Evolutionary conservation across 129 eudicot genomes (phyloP), one percentile per base, ranked within the genome.

Genomic region (Mikania micrantha): DNA sequence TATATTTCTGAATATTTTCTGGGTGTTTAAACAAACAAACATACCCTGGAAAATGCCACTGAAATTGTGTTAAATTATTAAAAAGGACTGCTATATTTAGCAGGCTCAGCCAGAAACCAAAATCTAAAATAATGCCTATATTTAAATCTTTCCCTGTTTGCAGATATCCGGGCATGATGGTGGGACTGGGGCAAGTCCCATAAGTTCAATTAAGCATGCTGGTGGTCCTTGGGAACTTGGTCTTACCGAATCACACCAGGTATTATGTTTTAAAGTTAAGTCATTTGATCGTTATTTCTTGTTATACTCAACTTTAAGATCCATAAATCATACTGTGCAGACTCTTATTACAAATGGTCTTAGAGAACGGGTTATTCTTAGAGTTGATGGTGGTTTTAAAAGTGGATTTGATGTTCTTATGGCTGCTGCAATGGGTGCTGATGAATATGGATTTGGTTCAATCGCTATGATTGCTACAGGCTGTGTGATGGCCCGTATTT

Each of bases 211-310:
- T 66, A 94, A 94, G 84, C 99, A 94, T 78, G 99, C 99, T 68
- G 99, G 99, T 49, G 99, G 99, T 76, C 99, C 99, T 81, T 94
- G 99, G 99, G 99, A 94, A 72, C 97, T 94, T 50, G 99, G 99
- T 74, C 85, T 94, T 70, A 89, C 99, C 1, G 99, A 94, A 78
- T 78, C 99, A 0, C 93, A 94, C 85, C 97, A 94, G 97, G 99
- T 94, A 73, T 60, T 22, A 54, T 34, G 4, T 25, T 57, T 16
- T 32, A 8, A 40, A 50, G 24, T 34, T 20, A 57, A 38, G 73
- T 32, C 36, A 24, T 59, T 65, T 31, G 21, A n/a, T 71, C 34
- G 0, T 67, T 49, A 2, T 38, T 61, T 15, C 42, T 67, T 31
- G 53, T 42, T 27, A 56, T 7, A 20, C 22, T 53, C 24, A 40